Evolutionary conservation across 108 stramenopile species (phyloP), one percentile per base, ranked within the genome.

Genomic region (Cyclotella baltica): DNA sequence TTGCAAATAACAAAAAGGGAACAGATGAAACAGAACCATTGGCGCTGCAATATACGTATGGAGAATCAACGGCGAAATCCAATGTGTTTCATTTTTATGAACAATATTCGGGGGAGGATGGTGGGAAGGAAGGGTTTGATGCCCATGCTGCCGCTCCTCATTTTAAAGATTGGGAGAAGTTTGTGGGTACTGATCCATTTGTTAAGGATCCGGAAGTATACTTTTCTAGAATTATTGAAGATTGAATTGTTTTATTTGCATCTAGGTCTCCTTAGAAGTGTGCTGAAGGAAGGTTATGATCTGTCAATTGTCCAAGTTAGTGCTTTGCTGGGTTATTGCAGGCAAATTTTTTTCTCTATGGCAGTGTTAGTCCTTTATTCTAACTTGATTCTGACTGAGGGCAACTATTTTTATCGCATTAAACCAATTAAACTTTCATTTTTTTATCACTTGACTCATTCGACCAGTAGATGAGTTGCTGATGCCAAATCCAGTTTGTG

Each of bases 31-130:
- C 27, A 15, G 88, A 88, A 63, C 76, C 85, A 3, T 48, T 83
- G 55, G 72, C 72, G 19, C 72, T 86, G 52, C 85, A 86, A 64
- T 88, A 86, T 56, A 48, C 46, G 10, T 88, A 62, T 65, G 88
- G 88, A 3, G 85, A 86, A 40, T 47, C 43, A 20, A 38, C 23
- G 0, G 33, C 36, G 4, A 34, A 50, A 16, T 50, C 83, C 3
- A 83, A 83, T 33, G 56, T 50, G 0, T 88, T 84, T 73, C 70
- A 84, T 50, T 86, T 88, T 78, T 83, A 86, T 56, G 88, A 88
- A 65, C 56, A 83, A 58, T 88, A 85, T 38, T 61, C 31, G 27
- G 87, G 85, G 4, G 40, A 71, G 18, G 47, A 78, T 52, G 67
- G 61, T 47, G 86, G 86, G 15, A 77, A 81, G 30, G 83, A 77